Evolutionary conservation across 495 filamentous ascomycete species (phyloP), one percentile per base, ranked within the genome.

Genomic region (Penicillium daleae): DNA sequence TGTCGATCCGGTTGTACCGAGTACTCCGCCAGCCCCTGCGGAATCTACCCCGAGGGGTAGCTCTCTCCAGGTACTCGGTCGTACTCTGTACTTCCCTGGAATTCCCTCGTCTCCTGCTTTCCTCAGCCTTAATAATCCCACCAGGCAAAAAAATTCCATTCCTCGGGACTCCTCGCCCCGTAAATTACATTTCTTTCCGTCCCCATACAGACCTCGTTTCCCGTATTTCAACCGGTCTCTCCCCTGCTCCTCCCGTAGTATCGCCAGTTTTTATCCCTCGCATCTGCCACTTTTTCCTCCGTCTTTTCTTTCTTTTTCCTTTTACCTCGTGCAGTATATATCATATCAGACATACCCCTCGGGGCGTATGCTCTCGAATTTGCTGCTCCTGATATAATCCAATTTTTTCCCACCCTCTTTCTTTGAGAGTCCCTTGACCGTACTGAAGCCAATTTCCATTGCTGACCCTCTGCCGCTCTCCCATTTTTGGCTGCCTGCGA

Each of bases 211-310:
- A 48, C 48, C 42, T 35, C 32, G 54, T 58, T 61, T 56, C 60
- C 60, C 66, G 64, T 73, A 74, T 74, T 73, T 53, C 37, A 46
- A 50, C 22, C 9, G n/a, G n/a, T n/a, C n/a, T n/a, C 57, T 32
- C 63, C 67, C 46, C 64, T 57, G 39, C 63, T 57, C 56, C 56
- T 54, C 66, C 48, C 57, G 62, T 56, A 71, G 65, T 52, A 72
- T 70, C 67, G 67, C 63, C 64, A 63, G 59, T 66, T 70, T 70
- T 65, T 64, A 67, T 52, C 64, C 62, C 46, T 53, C 58, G 57
- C 37, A n/a, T 27, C 57, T 60, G 29, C 56, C 57, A 40, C 59
- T 48, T 61, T 54, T 65, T 40, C 60, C 56, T 58, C 61, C 35
- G 39, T 29, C 40, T 61, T 62, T 55, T 50, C 6, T 54, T 65